Conservation (phyloP, 306 rosid genomes). For the Vachellia pachyceras region DNA sequence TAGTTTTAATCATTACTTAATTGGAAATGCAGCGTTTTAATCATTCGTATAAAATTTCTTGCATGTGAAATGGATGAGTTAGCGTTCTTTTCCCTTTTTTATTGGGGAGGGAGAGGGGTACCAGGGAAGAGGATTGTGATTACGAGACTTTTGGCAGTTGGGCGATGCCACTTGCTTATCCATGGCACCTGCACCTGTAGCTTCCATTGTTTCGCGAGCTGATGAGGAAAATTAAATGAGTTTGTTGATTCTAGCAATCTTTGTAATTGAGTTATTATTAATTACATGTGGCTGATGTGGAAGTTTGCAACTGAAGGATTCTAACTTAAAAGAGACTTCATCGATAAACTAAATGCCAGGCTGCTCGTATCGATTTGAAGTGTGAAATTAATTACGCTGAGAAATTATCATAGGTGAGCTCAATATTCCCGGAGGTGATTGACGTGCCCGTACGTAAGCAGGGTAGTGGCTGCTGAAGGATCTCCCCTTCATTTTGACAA, state of each 20-base stretch:
- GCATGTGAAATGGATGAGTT: background rate
- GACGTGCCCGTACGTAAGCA: background rate
- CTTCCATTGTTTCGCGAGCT: slow-evolving; percentile 27
- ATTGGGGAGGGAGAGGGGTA: background rate
- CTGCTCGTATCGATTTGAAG: background rate
- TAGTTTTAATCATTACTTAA: slow-evolving; percentile 11
- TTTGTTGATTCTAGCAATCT: slow-evolving; percentile 1
- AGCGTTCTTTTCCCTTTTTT: background rate
- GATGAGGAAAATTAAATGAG: slow-evolving; percentile 29
- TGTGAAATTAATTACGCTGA: background rate
- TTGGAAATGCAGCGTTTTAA: background rate
- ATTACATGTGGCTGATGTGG: slow-evolving; percentile 22
- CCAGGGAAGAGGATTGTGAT: background rate
- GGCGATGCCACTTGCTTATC: slow-evolving; percentile 42
- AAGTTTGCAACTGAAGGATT: slow-evolving; percentile 20
- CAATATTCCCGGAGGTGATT: slow-evolving; percentile 18
- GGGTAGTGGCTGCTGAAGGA: slow-evolving; percentile 10
- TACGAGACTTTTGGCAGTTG: slow-evolving; percentile 17
- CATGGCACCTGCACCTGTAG: slow-evolving; percentile 36
- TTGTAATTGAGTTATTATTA: slow-evolving; percentile 11
- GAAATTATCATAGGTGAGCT: background rate
- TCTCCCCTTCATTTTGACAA: background rate
- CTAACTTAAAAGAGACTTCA: background rate
- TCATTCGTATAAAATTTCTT: slow-evolving; percentile 4
- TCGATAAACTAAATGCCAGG: background rate